phyloP scores from a whole-genome alignment of 768 basidiomycete species.

The Inosperma sp. region DNA sequence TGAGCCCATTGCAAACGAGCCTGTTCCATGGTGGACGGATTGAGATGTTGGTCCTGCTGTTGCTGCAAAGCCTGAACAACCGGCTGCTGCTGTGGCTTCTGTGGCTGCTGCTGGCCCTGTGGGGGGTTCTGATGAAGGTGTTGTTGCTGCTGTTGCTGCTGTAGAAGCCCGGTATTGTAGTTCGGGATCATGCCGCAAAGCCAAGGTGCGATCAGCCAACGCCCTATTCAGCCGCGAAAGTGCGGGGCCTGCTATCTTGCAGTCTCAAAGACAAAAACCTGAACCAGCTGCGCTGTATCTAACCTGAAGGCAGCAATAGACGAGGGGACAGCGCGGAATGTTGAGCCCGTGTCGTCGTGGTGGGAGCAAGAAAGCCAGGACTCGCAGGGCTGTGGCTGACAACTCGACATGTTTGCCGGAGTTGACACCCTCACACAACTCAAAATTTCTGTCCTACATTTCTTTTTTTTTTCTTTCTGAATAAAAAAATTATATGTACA shows the following conservation, averaged over 20 bases:
- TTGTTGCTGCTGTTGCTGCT: constrained; percentile 40
- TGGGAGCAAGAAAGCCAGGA: constrained; percentile 57
- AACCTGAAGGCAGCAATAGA: constrained; percentile 21
- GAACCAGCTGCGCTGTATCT: constrained; percentile 3
- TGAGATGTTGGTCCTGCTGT: constrained; percentile 40
- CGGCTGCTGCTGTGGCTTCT: constrained; percentile 35
- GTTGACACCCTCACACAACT: constrained; percentile 31
- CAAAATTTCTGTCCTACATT: constrained; percentile 10
- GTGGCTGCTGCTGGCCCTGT: constrained; percentile 36
- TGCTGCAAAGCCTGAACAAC: constrained; percentile 35
- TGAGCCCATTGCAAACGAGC: constrained; percentile 28
- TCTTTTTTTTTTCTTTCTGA: constrained; percentile 11
- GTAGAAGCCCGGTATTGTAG: constrained; percentile 29
- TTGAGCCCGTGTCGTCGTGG: constrained; percentile 37
- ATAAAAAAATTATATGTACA: constrained; percentile 5
- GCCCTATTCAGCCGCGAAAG: constrained; percentile 19
- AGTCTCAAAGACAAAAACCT: neutral
- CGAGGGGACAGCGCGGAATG: constrained; percentile 17
- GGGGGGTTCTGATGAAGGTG: constrained; percentile 41
- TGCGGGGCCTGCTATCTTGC: constrained; percentile 18
- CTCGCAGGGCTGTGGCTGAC: constrained; percentile 45
- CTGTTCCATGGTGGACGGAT: constrained; percentile 30
- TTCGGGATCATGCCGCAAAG: constrained; percentile 5
- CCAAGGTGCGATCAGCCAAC: neutral
- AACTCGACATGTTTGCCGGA: constrained; percentile 41